phyloP scores from a whole-genome alignment of 805 yeast species.

The Lachancea thermotolerans region DNA sequence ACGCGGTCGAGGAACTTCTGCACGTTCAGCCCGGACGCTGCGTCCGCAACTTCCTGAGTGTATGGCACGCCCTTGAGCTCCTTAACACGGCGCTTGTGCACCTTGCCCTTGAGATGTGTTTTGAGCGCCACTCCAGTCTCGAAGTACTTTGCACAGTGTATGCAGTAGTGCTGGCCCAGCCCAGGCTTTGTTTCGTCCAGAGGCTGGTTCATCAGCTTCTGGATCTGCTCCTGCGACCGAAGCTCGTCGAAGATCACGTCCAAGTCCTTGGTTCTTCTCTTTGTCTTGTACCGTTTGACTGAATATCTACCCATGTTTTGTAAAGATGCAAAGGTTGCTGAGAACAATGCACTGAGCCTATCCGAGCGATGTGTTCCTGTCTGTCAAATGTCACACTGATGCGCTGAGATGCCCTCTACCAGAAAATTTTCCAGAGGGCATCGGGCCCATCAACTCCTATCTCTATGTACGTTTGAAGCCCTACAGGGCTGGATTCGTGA shows the following conservation, averaged over 20 bases:
- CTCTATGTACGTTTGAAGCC: no score
- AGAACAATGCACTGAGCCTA: no score
- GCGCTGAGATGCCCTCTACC: conserved; percentile 7
- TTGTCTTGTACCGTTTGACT: conserved; percentile 81
- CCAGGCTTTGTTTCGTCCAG: conserved; percentile 90
- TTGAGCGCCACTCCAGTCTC: conserved; percentile 70
- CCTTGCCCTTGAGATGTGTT: conserved; percentile 66
- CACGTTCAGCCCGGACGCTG: conserved; percentile 78
- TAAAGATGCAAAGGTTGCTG: no score
- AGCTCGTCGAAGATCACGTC: conserved; percentile 80
- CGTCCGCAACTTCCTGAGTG: conserved; percentile 81
- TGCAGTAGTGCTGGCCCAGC: conserved; percentile 87
- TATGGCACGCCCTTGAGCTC: conserved; percentile 74
- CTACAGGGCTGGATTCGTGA: no score
- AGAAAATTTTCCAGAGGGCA: conserved; percentile 2
- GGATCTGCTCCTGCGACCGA: conserved; percentile 54
- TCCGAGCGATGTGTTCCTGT: no score
- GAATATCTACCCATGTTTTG: conserved; percentile 75
- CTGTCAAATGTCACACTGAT: neutral
- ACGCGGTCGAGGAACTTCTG: conserved; percentile 58
- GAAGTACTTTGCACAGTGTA: conserved; percentile 89
- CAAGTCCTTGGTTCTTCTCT: conserved; percentile 76
- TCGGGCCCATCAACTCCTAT: no score
- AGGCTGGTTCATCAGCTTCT: conserved; percentile 67
- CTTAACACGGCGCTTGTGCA: conserved; percentile 82